A percentile compares a stretch with the other conserved stretches of the same genome.
Evolutionary conservation across 2,329 filamentous ascomycete genomes (phyloP).

Genomic region (Exophiala xenobiotica): DNA sequence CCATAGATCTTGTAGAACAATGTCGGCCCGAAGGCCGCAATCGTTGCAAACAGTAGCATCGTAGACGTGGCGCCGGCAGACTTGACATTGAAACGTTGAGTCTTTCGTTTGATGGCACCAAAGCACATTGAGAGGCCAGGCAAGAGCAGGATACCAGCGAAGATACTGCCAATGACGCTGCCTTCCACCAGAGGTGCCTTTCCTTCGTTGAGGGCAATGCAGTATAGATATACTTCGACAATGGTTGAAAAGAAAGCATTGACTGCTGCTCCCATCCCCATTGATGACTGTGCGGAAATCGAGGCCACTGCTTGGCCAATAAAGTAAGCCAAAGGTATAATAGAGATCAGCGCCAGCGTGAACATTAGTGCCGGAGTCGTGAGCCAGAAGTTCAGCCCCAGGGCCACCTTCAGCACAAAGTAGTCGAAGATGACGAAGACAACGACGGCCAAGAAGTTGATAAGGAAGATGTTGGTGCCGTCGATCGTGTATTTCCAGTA

Average conservation of each 20-base stretch:
- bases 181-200: slow-evolving; percentile 93
- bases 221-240: slow-evolving; percentile 97
- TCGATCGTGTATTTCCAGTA: slow-evolving; percentile 99
- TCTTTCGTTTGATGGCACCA: slow-evolving; percentile 95
- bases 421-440: slow-evolving; percentile 93
- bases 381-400: slow-evolving; percentile 70
- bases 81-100: slow-evolving; percentile 94
- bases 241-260: slow-evolving; percentile 98
- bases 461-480: slow-evolving; percentile 97
- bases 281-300: slow-evolving; percentile 96
- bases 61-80: slow-evolving; percentile 96
- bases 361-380: slow-evolving; percentile 87
- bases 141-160: slow-evolving; percentile 91
- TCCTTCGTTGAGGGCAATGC: slow-evolving; percentile 85
- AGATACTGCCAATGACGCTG: slow-evolving; percentile 96
- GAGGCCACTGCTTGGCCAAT: slow-evolving; percentile 98
- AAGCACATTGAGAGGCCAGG: slow-evolving; percentile 98
- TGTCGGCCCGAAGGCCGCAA: slow-evolving; percentile 92
- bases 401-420: slow-evolving; percentile 67
- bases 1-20: slow-evolving; percentile 99
- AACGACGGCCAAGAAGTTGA: slow-evolving; percentile 94
- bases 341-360: slow-evolving; percentile 77
- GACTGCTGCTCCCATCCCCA: slow-evolving; percentile 94
- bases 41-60: slow-evolving; percentile 94
- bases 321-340: slow-evolving; percentile 96